These are phyloP conservation scores for Pestalotiopsis sp. DNA, from an alignment of 2,329 filamentous ascomycete species.

Conservation along the genomic window DNA sequence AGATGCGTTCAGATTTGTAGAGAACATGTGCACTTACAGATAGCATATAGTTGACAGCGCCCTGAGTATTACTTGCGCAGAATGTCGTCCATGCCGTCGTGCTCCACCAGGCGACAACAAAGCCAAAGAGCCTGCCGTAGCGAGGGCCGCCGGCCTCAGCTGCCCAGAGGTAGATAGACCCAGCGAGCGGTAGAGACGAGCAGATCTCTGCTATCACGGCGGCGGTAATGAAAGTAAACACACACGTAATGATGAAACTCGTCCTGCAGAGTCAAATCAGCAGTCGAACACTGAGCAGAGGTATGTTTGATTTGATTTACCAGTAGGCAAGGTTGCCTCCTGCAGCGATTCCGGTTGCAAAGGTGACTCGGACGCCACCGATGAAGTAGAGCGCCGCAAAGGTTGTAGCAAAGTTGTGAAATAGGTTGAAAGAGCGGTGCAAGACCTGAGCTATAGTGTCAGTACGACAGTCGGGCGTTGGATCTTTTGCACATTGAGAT, in stretches of 20 bases:
- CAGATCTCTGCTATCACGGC: slow-evolving; percentile 62
- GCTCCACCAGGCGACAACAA: slow-evolving; percentile 65
- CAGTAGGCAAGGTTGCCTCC: slow-evolving; percentile 63
- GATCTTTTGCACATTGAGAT: not conserved
- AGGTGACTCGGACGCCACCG: slow-evolving; percentile 59
- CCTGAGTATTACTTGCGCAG: slow-evolving; percentile 53
- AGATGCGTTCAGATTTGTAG: not conserved
- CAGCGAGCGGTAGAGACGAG: slow-evolving; percentile 57
- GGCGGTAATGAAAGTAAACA: slow-evolving; percentile 62
- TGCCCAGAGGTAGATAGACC: slow-evolving; percentile 63
- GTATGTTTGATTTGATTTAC: slow-evolving; percentile 29
- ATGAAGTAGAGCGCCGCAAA: slow-evolving; percentile 63
- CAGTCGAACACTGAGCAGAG: not conserved
- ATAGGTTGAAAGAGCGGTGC: slow-evolving; percentile 55
- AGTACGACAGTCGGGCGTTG: slow-evolving; percentile 16
- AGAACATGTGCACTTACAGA: slow-evolving; percentile 34
- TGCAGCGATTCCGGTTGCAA: slow-evolving; percentile 62
- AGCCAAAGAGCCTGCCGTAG: slow-evolving; percentile 57
- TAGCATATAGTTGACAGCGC: slow-evolving; percentile 52
- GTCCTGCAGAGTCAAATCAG: slow-evolving; percentile 39
- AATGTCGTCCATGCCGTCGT: slow-evolving; percentile 63
- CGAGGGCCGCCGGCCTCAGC: slow-evolving; percentile 56
- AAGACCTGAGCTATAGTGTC: slow-evolving; percentile 42
- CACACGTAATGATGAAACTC: slow-evolving; percentile 58
- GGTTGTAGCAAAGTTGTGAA: slow-evolving; percentile 60